These are phyloP conservation scores for Leptodermis oblonga DNA, from an alignment of 257 asterid genomes.

Conservation along the genomic window DNA sequence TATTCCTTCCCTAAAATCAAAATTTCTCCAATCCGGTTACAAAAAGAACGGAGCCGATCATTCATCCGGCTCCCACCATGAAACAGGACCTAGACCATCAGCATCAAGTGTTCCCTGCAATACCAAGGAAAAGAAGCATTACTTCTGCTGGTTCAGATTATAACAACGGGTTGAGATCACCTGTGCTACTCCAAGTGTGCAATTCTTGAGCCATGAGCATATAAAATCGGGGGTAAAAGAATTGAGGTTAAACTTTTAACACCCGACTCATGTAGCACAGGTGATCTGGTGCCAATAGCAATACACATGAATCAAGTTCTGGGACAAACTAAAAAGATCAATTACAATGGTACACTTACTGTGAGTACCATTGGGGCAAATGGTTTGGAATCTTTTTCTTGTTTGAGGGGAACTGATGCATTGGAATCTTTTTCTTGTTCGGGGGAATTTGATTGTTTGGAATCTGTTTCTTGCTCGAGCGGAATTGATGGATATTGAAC, in stretches of 20 bases:
- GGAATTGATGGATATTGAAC: slow-evolving; percentile 71
- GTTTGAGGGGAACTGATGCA: slow-evolving; percentile 63
- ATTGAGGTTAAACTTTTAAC: too few relatives aligned
- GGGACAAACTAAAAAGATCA: not conserved
- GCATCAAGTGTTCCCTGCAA: slow-evolving; percentile 73
- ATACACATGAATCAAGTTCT: too few relatives aligned
- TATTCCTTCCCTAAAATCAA: too few relatives aligned
- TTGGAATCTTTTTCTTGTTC: slow-evolving; percentile 29
- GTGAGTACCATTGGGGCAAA: slow-evolving; percentile 47
- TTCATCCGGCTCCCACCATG: slow-evolving; percentile 99
- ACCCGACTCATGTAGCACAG: too few relatives aligned
- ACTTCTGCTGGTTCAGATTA: not conserved
- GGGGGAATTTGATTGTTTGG: too few relatives aligned
- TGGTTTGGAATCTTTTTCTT: slow-evolving; percentile 36
- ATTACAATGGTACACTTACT: slow-evolving; percentile 17
- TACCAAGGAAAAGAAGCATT: not conserved
- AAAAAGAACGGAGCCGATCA: too few relatives aligned
- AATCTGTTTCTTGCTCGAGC: slow-evolving; percentile 40
- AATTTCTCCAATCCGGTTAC: too few relatives aligned
- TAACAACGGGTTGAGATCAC: too few relatives aligned
- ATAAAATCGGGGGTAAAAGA: too few relatives aligned
- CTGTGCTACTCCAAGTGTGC: too few relatives aligned
- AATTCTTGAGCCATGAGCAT: too few relatives aligned
- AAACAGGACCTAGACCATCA: slow-evolving; percentile 75
- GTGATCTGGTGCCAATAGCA: too few relatives aligned